phyloP scores from a whole-genome alignment of 768 basidiomycete species.

The Calocybe cyanea region DNA sequence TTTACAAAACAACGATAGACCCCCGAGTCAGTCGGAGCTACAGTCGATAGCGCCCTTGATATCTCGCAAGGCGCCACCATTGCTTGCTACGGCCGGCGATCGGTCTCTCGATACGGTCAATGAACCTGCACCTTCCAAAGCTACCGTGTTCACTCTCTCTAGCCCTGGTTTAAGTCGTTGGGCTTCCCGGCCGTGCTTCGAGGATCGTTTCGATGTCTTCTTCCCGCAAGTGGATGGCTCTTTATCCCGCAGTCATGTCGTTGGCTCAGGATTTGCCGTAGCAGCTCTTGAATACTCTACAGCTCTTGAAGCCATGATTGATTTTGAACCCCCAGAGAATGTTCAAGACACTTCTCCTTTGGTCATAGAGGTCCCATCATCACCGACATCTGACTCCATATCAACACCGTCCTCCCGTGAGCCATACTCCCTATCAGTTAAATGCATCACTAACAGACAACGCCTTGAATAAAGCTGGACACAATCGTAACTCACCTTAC shows the following conservation, averaged over 20 bases:
- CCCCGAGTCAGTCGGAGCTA: conserved; percentile 37
- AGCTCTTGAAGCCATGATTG: conserved; percentile 60
- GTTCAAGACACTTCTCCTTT: conserved; percentile 22
- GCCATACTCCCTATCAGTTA: conserved; percentile 5
- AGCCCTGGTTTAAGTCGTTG: conserved; percentile 65
- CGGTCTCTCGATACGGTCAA: conserved; percentile 24
- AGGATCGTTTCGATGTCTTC: conserved; percentile 63
- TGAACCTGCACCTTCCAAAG: conserved; percentile 30
- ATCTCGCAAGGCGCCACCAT: conserved; percentile 24
- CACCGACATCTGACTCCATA: conserved; percentile 10
- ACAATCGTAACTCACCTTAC: conserved; percentile 29
- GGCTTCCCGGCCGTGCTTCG: conserved; percentile 72
- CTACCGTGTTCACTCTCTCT: conserved; percentile 28
- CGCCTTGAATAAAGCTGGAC: conserved; percentile 19
- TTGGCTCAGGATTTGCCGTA: conserved; percentile 52
- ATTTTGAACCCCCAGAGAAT: conserved; percentile 27
- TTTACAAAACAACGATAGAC: conserved; percentile 29
- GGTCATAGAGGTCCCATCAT: conserved; percentile 13
- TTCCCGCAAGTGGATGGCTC: conserved; percentile 34
- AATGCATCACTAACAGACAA: conserved; percentile 8
- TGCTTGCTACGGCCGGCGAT: conserved; percentile 16
- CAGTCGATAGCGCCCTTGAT: conserved; percentile 42
- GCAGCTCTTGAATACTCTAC: conserved; percentile 73
- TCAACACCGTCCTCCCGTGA: conserved; percentile 16
- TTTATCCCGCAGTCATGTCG: conserved; percentile 36